Conservation (phyloP, 495 filamentous ascomycete species). For the Articulospora tetracladia region DNA sequence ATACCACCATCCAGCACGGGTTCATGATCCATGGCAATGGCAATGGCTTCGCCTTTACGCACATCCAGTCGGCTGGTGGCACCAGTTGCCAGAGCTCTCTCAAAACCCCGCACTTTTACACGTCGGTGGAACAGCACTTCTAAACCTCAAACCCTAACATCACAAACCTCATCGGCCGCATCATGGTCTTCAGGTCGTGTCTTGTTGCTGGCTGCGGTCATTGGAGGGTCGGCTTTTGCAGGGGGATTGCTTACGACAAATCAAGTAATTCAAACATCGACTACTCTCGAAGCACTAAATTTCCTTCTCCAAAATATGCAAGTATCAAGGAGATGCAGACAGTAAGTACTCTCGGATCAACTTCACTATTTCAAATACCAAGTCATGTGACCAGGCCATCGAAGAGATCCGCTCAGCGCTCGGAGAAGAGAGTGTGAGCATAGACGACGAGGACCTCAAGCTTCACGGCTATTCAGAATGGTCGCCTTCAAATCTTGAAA, state of each 20-base stretch:
- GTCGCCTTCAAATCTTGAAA: constrained; percentile 76
- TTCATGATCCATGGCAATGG: too few species aligned
- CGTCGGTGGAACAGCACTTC: neutral
- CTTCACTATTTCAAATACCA: neutral
- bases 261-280: neutral
- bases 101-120: neutral
- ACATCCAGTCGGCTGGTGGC: neutral
- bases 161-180: neutral
- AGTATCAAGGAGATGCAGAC: constrained; percentile 42
- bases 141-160: neutral
- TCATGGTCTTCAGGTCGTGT: neutral
- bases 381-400: constrained; percentile 44
- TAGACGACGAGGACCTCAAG: constrained; percentile 75
- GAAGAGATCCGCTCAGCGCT: constrained; percentile 53
- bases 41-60: neutral
- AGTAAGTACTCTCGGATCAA: constrained; percentile 30
- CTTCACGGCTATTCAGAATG: constrained; percentile 90
- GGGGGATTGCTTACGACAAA: constrained; percentile 5
- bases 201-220: neutral
- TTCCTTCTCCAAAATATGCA: constrained; percentile 37
- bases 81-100: neutral
- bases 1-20: too few species aligned
- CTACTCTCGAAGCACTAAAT: constrained; percentile 28
- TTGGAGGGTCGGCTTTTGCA: constrained; percentile 1
- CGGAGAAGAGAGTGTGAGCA: constrained; percentile 65